Percentiles rank a stretch among this genome's conserved stretches.
Evolutionary conservation across 2,329 filamentous ascomycete genomes (phyloP).

Genomic region (Venturia oleaginea): DNA sequence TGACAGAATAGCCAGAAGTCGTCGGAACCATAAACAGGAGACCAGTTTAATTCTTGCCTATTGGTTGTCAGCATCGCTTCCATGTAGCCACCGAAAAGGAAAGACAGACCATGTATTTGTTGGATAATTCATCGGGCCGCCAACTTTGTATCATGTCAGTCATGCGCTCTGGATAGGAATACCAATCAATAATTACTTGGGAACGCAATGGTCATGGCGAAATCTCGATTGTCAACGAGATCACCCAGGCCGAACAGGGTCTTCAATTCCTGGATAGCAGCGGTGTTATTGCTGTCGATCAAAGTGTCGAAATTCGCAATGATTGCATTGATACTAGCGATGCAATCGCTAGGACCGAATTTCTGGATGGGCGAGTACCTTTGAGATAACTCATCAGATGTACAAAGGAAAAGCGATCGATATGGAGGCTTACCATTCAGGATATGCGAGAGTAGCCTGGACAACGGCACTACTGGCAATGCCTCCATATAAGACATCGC

Average conservation of each 20-base stretch:
- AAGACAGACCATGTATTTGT: conserved; percentile 34
- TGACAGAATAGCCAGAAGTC: conserved; percentile 46
- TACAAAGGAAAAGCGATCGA: not conserved
- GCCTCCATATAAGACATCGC: conserved; percentile 38
- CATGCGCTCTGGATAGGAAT: not conserved
- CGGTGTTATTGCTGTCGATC: conserved; percentile 32
- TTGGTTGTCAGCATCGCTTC: not conserved
- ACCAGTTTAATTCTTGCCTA: conserved; percentile 45
- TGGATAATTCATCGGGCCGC: conserved; percentile 41
- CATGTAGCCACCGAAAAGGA: not conserved
- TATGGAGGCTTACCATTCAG: conserved; percentile 21
- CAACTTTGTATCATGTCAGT: conserved; percentile 19
- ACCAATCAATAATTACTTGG: conserved; percentile 21
- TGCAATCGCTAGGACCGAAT: conserved; percentile 41
- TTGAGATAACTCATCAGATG: conserved; percentile 24
- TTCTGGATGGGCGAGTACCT: conserved; percentile 40
- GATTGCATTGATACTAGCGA: conserved; percentile 40
- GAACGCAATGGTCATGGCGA: conserved; percentile 40
- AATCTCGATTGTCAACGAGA: conserved; percentile 38
- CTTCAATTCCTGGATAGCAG: conserved; percentile 38
- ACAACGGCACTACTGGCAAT: conserved; percentile 40
- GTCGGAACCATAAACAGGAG: conserved; percentile 29
- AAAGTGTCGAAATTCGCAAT: conserved; percentile 42
- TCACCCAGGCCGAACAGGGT: conserved; percentile 38
- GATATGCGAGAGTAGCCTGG: conserved; percentile 35